Evolutionary conservation across 2,329 filamentous ascomycete species (phyloP).

Genomic region (Fusarium sp.): DNA sequence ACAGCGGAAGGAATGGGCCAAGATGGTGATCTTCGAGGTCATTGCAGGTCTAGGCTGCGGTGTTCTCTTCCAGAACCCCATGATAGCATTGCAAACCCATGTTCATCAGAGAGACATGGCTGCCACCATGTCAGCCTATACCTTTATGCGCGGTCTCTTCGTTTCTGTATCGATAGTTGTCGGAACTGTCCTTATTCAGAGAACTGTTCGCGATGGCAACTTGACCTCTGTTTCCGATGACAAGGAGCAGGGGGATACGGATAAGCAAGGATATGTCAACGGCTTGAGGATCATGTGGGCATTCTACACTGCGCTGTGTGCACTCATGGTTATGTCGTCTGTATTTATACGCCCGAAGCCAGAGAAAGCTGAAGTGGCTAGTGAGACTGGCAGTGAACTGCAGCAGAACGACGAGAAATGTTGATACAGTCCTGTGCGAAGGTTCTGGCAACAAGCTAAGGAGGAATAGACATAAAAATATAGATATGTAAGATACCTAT

Average conservation of each 20-base stretch:
- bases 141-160: slow-evolving; percentile 75
- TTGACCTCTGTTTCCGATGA: slow-evolving; percentile 30
- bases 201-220: slow-evolving; percentile 31
- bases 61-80: slow-evolving; percentile 75
- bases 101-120: slow-evolving; percentile 74
- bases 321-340: slow-evolving; percentile 26
- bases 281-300: slow-evolving; percentile 39
- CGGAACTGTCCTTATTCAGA: slow-evolving; percentile 80
- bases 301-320: slow-evolving; percentile 38
- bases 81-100: slow-evolving; percentile 76
- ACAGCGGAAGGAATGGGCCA: slow-evolving; percentile 63
- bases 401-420: slow-evolving; percentile 3
- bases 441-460: no score
- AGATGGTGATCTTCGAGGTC: slow-evolving; percentile 71
- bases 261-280: slow-evolving; percentile 34
- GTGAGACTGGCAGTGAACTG: slow-evolving; percentile 2
- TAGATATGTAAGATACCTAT: no score
- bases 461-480: no score
- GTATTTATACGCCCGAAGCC: slow-evolving; percentile 36
- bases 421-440: background rate
- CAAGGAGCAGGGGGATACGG: slow-evolving; percentile 5
- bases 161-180: slow-evolving; percentile 77
- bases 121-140: slow-evolving; percentile 74
- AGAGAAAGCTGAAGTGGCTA: background rate
- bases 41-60: slow-evolving; percentile 74